Evolutionary conservation across 2,329 filamentous ascomycete genomes (phyloP).

Genomic region (Cladosporium phlei): DNA sequence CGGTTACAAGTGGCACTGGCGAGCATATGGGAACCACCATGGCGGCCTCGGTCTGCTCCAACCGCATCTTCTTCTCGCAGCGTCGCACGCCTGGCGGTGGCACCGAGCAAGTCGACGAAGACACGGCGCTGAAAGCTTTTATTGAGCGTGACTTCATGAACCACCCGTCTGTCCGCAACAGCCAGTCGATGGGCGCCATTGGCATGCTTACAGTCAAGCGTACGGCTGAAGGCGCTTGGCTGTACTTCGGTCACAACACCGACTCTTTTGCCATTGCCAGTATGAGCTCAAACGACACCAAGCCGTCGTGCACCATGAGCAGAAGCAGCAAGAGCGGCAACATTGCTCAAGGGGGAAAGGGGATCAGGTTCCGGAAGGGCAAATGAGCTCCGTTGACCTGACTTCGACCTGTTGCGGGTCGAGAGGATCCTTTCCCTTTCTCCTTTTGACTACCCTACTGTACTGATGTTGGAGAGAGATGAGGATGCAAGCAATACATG

Average conservation of each 20-base stretch:
- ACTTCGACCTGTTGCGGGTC: too few species aligned
- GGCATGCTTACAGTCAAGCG: constrained; percentile 90
- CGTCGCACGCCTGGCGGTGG: constrained; percentile 13
- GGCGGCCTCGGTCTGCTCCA: constrained; percentile 80
- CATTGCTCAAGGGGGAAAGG: constrained; percentile 48
- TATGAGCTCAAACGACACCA: constrained; percentile 73
- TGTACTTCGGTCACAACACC: constrained; percentile 96
- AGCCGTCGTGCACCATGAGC: constrained; percentile 83
- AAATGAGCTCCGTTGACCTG: not conserved
- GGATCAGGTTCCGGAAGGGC: constrained; percentile 2
- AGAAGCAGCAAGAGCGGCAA: constrained; percentile 55
- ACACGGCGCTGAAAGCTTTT: constrained; percentile 71
- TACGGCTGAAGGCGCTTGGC: constrained; percentile 65
- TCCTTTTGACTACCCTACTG: too few species aligned
- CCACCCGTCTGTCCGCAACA: constrained; percentile 77
- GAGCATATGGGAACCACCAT: constrained; percentile 97
- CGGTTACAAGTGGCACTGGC: constrained; percentile 88
- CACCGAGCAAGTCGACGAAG: constrained; percentile 62
- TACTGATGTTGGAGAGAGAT: too few species aligned
- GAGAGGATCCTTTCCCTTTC: too few species aligned
- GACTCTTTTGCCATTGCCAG: constrained; percentile 80
- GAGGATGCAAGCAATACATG: too few species aligned
- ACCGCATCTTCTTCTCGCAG: constrained; percentile 61
- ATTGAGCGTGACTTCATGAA: constrained; percentile 88
- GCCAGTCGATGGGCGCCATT: constrained; percentile 79